Evolutionary conservation across 164 flowering plant species (phyloP).

Genomic region (Macadamia tetraphylla): DNA sequence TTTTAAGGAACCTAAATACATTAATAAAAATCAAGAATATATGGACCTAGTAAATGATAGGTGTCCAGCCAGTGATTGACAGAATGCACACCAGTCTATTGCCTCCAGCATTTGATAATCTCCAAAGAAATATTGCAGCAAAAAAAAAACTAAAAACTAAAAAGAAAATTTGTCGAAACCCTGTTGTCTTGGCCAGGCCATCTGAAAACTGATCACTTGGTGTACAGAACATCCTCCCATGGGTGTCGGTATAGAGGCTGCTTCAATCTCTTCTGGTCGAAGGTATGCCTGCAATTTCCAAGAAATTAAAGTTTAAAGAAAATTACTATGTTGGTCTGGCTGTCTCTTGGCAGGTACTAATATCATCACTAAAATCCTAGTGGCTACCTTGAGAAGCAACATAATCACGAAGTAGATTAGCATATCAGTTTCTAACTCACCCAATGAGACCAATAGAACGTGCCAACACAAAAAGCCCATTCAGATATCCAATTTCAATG

Average conservation of each 20-base stretch:
- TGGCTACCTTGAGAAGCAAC: neutral
- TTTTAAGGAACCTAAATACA: neutral
- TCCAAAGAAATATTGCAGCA: constrained; percentile 10
- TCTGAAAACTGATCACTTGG: constrained; percentile 54
- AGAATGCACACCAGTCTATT: constrained; percentile 15
- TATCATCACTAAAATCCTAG: too few species aligned
- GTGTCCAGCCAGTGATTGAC: neutral
- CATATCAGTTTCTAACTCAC: constrained; percentile 36
- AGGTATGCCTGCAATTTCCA: constrained; percentile 75
- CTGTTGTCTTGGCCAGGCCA: constrained; percentile 5
- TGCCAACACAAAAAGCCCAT: constrained; percentile 94
- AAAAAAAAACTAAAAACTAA: neutral
- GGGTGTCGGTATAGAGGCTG: constrained; percentile 99
- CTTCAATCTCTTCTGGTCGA: constrained; percentile 98
- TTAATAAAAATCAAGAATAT: neutral
- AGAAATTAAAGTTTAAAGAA: too few species aligned
- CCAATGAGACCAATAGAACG: constrained; percentile 98
- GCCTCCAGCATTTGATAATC: constrained; percentile 4
- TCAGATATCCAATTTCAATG: constrained; percentile 87
- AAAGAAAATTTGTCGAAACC: neutral
- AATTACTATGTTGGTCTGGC: too few species aligned
- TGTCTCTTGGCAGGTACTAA: too few species aligned
- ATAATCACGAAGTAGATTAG: neutral
- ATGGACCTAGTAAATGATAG: constrained; percentile 2
- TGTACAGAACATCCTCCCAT: constrained; percentile 99